Evolutionary conservation across 2,329 filamentous ascomycete genomes (phyloP).

Genomic region (Cryphonectria carpinicola): DNA sequence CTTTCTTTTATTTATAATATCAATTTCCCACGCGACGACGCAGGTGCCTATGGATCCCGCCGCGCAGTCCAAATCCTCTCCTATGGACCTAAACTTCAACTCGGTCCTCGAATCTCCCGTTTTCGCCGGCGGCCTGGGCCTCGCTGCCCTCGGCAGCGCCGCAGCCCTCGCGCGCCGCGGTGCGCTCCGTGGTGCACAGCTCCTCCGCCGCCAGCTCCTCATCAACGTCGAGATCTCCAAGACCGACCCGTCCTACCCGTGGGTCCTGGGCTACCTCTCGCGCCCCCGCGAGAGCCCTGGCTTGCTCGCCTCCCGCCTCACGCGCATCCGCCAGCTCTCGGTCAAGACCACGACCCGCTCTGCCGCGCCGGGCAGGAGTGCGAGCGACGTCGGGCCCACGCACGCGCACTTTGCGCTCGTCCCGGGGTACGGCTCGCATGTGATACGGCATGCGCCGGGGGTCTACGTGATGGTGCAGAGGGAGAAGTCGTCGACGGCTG

Average conservation of each 20-base stretch:
- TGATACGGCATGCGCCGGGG: conserved; percentile 77
- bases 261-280: conserved; percentile 94
- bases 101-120: conserved; percentile 66
- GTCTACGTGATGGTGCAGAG: conserved; percentile 87
- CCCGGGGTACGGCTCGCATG: conserved; percentile 86
- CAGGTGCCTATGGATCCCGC: conserved; percentile 31
- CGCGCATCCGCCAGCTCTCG: conserved; percentile 63
- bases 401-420: conserved; percentile 85
- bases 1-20: background rate
- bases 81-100: conserved; percentile 52
- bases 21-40: conserved; percentile 19
- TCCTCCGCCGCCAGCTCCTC: conserved; percentile 82
- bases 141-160: conserved; percentile 84
- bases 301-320: conserved; percentile 61
- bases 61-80: conserved; percentile 25
- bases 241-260: conserved; percentile 89
- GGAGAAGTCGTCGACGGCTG: conserved; percentile 82
- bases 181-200: conserved; percentile 69
- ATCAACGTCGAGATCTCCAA: conserved; percentile 96
- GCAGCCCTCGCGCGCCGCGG: conserved; percentile 81
- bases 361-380: conserved; percentile 64
- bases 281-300: conserved; percentile 71
- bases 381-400: conserved; percentile 67
- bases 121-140: conserved; percentile 78
- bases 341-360: conserved; percentile 54